These are phyloP conservation scores for Monilinia fructigena DNA, from an alignment of 2,329 filamentous ascomycete genomes.

Conservation along the genomic window DNA sequence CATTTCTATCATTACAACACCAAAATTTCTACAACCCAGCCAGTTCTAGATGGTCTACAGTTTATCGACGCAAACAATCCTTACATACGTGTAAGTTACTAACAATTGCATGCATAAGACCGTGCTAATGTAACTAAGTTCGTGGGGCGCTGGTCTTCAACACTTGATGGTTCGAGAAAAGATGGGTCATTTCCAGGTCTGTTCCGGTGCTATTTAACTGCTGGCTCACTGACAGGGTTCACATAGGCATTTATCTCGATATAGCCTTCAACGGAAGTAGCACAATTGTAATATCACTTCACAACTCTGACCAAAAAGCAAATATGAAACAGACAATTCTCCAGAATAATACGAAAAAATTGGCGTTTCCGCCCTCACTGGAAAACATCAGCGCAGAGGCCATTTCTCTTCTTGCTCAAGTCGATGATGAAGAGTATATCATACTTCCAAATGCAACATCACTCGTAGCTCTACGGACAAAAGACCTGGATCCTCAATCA, in stretches of 20 bases:
- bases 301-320: conserved; percentile 21
- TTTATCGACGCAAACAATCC: conserved; percentile 32
- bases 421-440: conserved; percentile 36
- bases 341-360: conserved; percentile 3
- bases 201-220: background rate
- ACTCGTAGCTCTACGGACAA: conserved; percentile 27
- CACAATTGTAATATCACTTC: conserved; percentile 31
- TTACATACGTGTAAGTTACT: conserved; percentile 29
- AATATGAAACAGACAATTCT: background rate
- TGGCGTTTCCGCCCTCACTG: conserved; percentile 23
- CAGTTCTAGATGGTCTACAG: conserved; percentile 28
- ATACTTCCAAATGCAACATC: conserved; percentile 33
- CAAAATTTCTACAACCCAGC: background rate
- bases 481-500: conserved; percentile 25
- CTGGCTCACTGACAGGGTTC: background rate
- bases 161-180: conserved; percentile 27
- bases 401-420: conserved; percentile 33
- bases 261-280: conserved; percentile 30
- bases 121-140: conserved; percentile 26
- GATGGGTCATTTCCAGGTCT: conserved; percentile 36
- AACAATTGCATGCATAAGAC: background rate
- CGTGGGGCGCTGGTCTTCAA: conserved; percentile 34
- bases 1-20: conserved; percentile 15
- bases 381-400: conserved; percentile 29
- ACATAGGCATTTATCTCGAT: conserved; percentile 35